A percentile compares a stretch with the other conserved stretches of the same genome.
Evolutionary conservation across 164 flowering plant genomes (phyloP).

Genomic region (Stephania yunnanensis): DNA sequence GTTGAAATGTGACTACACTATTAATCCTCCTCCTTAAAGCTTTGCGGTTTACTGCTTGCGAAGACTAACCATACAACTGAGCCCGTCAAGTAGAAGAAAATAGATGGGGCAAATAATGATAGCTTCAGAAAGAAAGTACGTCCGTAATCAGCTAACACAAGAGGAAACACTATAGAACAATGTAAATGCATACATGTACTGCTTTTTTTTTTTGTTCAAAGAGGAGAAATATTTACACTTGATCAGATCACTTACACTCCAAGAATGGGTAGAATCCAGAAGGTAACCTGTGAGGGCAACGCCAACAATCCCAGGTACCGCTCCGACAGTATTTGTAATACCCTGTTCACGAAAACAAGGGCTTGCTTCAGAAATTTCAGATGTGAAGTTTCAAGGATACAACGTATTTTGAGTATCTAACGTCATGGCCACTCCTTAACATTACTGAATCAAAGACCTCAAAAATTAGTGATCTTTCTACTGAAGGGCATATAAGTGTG

Average conservation of each 20-base stretch:
- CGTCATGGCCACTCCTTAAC: background rate
- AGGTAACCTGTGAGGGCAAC: slow-evolving; percentile 92
- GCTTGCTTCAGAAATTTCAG: background rate
- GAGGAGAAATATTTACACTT: background rate
- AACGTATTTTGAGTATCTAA: background rate
- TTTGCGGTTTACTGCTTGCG: slow-evolving; percentile 94
- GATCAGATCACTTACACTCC: slow-evolving; percentile 69
- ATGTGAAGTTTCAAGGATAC: background rate
- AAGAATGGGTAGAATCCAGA: slow-evolving; percentile 92
- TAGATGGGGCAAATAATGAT: slow-evolving; percentile 86
- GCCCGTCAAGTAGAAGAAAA: slow-evolving; percentile 96
- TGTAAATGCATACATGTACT: background rate
- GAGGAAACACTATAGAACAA: background rate
- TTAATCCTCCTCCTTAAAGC: slow-evolving; percentile 53
- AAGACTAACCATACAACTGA: slow-evolving; percentile 76
- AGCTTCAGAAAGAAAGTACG: slow-evolving; percentile 34
- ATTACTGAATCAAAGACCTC: background rate
- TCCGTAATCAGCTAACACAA: background rate
- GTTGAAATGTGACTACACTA: background rate
- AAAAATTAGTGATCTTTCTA: background rate
- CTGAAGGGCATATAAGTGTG: background rate
- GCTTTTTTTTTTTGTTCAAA: background rate
- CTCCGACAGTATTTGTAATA: slow-evolving; percentile 95
- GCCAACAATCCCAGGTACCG: slow-evolving; percentile 92
- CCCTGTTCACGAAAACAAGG: slow-evolving; percentile 41